Evolutionary conservation across 345 rosid species (phyloP).

Genomic region (Citrus hindsii): DNA sequence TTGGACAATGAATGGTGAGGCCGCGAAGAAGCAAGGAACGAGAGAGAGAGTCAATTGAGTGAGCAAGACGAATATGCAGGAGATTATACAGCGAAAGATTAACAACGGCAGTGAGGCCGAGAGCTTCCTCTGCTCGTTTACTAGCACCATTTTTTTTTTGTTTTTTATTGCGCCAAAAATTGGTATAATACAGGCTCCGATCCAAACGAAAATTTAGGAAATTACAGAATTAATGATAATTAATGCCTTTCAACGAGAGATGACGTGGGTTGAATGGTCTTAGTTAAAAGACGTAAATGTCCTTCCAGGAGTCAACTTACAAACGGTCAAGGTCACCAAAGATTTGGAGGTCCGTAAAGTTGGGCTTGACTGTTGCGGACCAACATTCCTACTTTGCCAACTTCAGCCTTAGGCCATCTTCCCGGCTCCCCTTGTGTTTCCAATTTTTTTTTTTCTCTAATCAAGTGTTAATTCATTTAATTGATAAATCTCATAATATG

Average conservation of each 20-base stretch:
- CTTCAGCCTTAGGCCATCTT: background rate
- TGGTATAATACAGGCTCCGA: background rate
- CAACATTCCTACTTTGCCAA: background rate
- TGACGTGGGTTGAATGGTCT: background rate
- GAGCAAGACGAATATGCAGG: conserved; percentile 36
- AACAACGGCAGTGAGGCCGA: background rate
- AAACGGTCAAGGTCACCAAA: background rate
- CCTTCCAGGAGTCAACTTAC: background rate
- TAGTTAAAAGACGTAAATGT: background rate
- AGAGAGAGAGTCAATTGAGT: conserved; percentile 39
- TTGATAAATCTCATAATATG: too few relatives aligned
- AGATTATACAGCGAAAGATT: conserved; percentile 31
- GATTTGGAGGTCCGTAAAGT: background rate
- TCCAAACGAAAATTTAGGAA: background rate
- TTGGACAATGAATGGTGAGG: conserved; percentile 34
- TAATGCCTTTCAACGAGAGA: background rate
- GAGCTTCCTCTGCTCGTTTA: conserved; percentile 12
- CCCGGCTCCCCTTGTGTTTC: too few relatives aligned
- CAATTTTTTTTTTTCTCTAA: too few relatives aligned
- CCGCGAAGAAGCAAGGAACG: conserved; percentile 43
- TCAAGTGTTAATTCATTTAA: too few relatives aligned
- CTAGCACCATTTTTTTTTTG: conserved; percentile 27
- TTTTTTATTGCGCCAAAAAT: conserved; percentile 16
- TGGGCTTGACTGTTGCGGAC: background rate
- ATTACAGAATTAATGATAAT: background rate